Conservation (phyloP, 2,329 filamentous ascomycete genomes). For the Xenosphaeropsis pyriputrescens region DNA sequence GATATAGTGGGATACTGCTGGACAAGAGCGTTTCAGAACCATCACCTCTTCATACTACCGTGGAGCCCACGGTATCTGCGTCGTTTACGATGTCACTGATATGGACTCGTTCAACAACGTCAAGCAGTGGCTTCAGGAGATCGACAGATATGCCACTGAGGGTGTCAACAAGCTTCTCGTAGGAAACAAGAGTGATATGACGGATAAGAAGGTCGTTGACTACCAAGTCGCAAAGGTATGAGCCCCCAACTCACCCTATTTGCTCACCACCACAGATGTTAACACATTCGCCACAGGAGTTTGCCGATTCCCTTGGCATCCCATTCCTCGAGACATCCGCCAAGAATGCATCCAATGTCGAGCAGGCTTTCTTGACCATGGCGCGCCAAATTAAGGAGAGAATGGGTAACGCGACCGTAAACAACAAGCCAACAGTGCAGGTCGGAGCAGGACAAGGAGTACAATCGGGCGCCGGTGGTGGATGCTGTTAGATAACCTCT, state of each 20-base stretch:
- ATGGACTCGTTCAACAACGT: conserved; percentile 99
- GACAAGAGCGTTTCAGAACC: conserved; percentile 98
- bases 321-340: conserved; percentile 99
- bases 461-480: conserved; percentile 68
- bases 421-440: conserved; percentile 97
- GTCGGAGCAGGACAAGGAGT: conserved; percentile 92
- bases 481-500: conserved; percentile 63
- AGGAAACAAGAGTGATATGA: conserved; percentile 99
- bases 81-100: conserved; percentile 99
- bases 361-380: conserved; percentile 99
- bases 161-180: conserved; percentile 99
- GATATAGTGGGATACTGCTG: conserved; percentile 90
- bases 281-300: conserved; percentile 50
- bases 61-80: conserved; percentile 96
- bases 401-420: conserved; percentile 89
- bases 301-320: conserved; percentile 95
- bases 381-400: conserved; percentile 99
- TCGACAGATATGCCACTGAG: conserved; percentile 97
- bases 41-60: conserved; percentile 99
- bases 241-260: conserved; percentile 1
- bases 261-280: conserved; percentile 2
- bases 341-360: conserved; percentile 99
- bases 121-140: conserved; percentile 99
- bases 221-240: conserved; percentile 97
- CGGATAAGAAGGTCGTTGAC: conserved; percentile 99